Evolutionary conservation across 208 protist genomes (phyloP).

Genomic region (Leishmania gerbilli): DNA sequence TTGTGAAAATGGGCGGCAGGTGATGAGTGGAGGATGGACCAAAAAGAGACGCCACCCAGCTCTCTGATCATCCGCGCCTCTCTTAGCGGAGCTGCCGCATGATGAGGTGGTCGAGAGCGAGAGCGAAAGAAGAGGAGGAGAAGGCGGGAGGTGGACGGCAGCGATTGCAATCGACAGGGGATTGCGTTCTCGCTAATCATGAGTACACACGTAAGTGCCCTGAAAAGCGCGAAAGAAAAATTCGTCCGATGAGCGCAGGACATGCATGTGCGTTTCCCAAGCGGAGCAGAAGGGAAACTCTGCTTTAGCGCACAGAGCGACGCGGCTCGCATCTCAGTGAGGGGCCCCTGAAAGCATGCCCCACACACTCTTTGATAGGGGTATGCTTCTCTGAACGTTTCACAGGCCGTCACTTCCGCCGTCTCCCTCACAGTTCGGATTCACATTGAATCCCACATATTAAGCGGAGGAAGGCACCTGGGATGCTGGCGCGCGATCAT

Average conservation of each 20-base stretch:
- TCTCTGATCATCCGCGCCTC: neutral
- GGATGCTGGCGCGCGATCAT: conserved; percentile 46
- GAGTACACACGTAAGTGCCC: neutral
- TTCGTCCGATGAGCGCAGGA: neutral
- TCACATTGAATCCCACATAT: conserved; percentile 38
- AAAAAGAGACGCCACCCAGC: neutral
- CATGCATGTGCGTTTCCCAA: neutral
- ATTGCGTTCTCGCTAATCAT: neutral
- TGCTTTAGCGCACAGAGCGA: neutral
- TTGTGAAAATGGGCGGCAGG: too few species aligned
- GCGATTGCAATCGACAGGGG: neutral
- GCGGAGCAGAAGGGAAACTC: neutral
- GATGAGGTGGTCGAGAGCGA: neutral
- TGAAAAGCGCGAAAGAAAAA: neutral
- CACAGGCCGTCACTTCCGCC: neutral
- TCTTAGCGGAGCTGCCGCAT: neutral
- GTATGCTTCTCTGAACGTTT: neutral
- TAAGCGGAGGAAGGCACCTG: conserved; percentile 32
- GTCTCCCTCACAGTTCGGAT: neutral
- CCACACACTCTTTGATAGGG: neutral
- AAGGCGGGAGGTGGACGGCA: neutral
- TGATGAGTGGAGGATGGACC: neutral
- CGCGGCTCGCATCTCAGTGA: neutral
- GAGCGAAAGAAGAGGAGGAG: neutral
- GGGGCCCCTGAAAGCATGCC: neutral